Percentiles rank a stretch among this genome's conserved stretches.
Evolutionary conservation across 495 filamentous ascomycete genomes (phyloP).

Genomic region (Pseudomonodictys pantanalensis): DNA sequence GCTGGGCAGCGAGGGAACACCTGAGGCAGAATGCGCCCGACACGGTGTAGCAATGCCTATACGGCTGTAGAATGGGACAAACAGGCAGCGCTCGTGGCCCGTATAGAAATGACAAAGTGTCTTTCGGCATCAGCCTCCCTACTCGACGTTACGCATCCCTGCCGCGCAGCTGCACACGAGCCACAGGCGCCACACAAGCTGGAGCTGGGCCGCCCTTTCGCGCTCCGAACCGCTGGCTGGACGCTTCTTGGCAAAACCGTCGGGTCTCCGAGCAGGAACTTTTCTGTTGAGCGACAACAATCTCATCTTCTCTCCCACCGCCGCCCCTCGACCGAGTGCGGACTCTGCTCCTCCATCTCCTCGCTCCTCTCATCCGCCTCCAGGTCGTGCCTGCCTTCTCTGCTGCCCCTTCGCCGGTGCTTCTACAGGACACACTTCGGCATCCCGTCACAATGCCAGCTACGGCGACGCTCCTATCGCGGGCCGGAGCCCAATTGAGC

Average conservation of each 20-base stretch:
- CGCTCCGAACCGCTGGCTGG: too few relatives aligned
- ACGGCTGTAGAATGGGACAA: not conserved
- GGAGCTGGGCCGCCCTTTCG: too few relatives aligned
- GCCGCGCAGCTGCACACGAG: not conserved
- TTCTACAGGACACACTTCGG: slow-evolving; percentile 6
- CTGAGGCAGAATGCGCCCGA: not conserved
- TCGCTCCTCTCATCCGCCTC: not conserved
- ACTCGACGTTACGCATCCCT: slow-evolving; percentile 6
- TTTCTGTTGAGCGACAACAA: slow-evolving; percentile 7
- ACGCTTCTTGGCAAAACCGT: too few relatives aligned
- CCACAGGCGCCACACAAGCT: not conserved
- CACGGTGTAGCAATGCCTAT: not conserved
- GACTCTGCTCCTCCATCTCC: slow-evolving; percentile 7
- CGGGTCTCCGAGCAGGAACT: not conserved
- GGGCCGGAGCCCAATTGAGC: slow-evolving; percentile 38
- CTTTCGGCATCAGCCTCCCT: slow-evolving; percentile 23
- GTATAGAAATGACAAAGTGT: slow-evolving; percentile 15
- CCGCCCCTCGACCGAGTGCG: slow-evolving; percentile 9
- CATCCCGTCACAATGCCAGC: slow-evolving; percentile 42
- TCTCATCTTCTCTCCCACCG: not conserved
- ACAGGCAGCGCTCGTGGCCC: not conserved
- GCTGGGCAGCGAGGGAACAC: not conserved
- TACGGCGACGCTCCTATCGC: slow-evolving; percentile 39
- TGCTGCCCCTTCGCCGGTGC: not conserved
- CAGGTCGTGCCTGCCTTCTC: not conserved